These are phyloP conservation scores for Spirogloea muscicola DNA, from an alignment of 139 green algal species.

Conservation along the genomic window DNA sequence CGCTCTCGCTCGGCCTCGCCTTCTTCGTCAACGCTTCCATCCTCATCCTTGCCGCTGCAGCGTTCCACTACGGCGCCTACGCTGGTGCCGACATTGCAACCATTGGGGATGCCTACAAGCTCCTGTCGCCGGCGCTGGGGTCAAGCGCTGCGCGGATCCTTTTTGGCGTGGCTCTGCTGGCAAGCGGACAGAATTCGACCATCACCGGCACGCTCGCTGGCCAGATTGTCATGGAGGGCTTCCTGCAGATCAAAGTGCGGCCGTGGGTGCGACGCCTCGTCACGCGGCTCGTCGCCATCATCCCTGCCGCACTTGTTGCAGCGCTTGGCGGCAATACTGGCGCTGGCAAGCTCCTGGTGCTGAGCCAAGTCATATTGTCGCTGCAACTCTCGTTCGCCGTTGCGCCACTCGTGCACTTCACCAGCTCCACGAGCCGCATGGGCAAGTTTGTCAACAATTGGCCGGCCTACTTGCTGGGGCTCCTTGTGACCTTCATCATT, in stretches of 20 bases:
- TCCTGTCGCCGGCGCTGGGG: conserved; percentile 54
- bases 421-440: conserved; percentile 39
- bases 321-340: conserved; percentile 54
- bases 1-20: conserved; percentile 55
- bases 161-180: conserved; percentile 47
- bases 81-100: neutral
- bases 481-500: conserved; percentile 52
- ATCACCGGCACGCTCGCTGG: conserved; percentile 76
- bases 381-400: conserved; percentile 62
- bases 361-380: conserved; percentile 62
- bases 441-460: conserved; percentile 53
- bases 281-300: conserved; percentile 50
- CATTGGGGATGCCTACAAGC: conserved; percentile 55
- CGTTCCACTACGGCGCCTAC: conserved; percentile 52
- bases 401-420: conserved; percentile 67
- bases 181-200: conserved; percentile 61
- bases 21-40: conserved; percentile 69
- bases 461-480: conserved; percentile 19
- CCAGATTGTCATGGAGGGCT: conserved; percentile 74
- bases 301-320: conserved; percentile 54
- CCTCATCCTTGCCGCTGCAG: conserved; percentile 58
- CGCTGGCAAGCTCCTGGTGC: conserved; percentile 53
- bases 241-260: conserved; percentile 47
- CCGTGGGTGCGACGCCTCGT: conserved; percentile 44
- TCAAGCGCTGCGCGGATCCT: conserved; percentile 45